Conservation (phyloP, 2,329 filamentous ascomycete genomes). For the Fusarium temperatum region DNA sequence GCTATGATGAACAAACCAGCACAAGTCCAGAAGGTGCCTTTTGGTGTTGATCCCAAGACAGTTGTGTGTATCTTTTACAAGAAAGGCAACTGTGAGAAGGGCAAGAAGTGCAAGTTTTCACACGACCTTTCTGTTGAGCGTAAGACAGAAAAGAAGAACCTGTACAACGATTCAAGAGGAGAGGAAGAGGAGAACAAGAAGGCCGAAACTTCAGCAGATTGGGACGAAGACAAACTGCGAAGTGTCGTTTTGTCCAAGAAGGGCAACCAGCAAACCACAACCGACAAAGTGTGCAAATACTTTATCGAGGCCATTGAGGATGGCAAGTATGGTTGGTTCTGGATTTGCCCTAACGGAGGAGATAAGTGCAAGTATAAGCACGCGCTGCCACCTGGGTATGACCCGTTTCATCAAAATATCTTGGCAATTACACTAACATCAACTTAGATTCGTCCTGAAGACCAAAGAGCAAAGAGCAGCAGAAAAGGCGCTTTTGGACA, state of each 20-base stretch:
- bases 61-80: conserved; percentile 97
- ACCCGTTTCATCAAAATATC: conserved; percentile 37
- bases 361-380: conserved; percentile 99
- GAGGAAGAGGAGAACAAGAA: conserved; percentile 80
- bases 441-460: conserved; percentile 86
- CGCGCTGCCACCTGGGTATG: conserved; percentile 90
- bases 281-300: conserved; percentile 99
- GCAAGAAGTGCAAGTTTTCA: conserved; percentile 96
- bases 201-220: conserved; percentile 91
- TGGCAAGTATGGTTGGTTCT: conserved; percentile 99
- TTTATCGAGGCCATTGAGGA: conserved; percentile 98
- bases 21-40: conserved; percentile 96
- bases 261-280: conserved; percentile 93
- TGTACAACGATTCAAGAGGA: conserved; percentile 86
- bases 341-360: conserved; percentile 94
- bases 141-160: conserved; percentile 89
- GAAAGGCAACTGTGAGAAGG: conserved; percentile 97
- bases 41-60: conserved; percentile 97
- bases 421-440: conserved; percentile 35
- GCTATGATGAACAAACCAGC: conserved; percentile 89
- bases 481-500: conserved; percentile 95
- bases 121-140: conserved; percentile 90
- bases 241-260: conserved; percentile 95
- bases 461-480: conserved; percentile 96
- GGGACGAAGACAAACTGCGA: conserved; percentile 96